These are phyloP conservation scores for Tylopilus subfusipes DNA, from an alignment of 768 basidiomycete species.

Conservation along the genomic window DNA sequence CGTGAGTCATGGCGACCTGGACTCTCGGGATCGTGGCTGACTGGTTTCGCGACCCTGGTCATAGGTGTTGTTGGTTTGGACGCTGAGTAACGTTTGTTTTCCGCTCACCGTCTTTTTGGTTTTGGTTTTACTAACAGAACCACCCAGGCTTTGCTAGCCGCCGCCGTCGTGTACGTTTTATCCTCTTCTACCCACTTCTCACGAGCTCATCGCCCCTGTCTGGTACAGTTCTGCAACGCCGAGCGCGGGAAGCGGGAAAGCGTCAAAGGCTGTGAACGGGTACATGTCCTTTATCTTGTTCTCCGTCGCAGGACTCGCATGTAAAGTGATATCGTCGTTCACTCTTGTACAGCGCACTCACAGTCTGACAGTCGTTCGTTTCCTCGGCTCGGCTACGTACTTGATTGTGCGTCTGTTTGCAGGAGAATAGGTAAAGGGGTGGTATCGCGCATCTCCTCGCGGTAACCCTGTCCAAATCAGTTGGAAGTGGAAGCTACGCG, in stretches of 20 bases:
- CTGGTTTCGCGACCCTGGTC: too few species aligned
- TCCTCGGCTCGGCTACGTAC: slow-evolving; percentile 76
- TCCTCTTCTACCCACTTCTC: neutral
- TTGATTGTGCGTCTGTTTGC: slow-evolving; percentile 79
- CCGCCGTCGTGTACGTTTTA: slow-evolving; percentile 54
- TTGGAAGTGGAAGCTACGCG: too few species aligned
- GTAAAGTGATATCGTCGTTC: slow-evolving; percentile 45
- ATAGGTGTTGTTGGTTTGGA: too few species aligned
- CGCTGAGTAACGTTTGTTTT: too few species aligned
- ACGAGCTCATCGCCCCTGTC: neutral
- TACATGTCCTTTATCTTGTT: slow-evolving; percentile 89
- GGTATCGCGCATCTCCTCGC: too few species aligned
- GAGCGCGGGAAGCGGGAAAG: too few species aligned
- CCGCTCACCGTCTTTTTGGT: neutral
- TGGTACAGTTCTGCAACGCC: neutral
- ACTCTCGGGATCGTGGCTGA: too few species aligned
- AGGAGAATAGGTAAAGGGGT: too few species aligned
- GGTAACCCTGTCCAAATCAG: too few species aligned
- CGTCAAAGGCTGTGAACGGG: slow-evolving; percentile 62
- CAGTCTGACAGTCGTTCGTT: slow-evolving; percentile 63
- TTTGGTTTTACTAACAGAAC: slow-evolving; percentile 7
- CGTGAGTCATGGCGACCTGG: too few species aligned
- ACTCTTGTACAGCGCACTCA: neutral
- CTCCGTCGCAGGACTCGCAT: slow-evolving; percentile 81
- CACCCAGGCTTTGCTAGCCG: slow-evolving; percentile 62